Evolutionary conservation across 805 yeast species (phyloP), one percentile per base, ranked within the genome.

Genomic region (Candida oleophila): DNA sequence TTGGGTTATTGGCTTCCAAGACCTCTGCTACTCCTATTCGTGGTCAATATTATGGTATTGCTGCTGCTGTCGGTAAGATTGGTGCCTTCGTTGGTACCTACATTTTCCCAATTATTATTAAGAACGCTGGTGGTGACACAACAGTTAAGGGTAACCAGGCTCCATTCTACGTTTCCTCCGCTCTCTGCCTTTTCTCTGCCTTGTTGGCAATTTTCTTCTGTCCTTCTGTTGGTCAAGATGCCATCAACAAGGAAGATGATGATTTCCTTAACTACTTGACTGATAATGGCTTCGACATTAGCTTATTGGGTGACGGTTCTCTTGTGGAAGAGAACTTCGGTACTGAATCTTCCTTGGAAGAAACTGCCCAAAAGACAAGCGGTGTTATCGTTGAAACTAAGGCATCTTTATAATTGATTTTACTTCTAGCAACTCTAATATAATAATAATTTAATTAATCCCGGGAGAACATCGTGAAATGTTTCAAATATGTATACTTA

Each of bases 71-170:
- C 46, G 96, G 96, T 58, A 89, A 89, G 64, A 69, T 87, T 48
- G 96, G 96, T 60, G 96, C 95, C 1, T 88, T 89, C 60, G 85
- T 82, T 30, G 96, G 96, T 45, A 83, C 90, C 38, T 87, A 84
- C 59, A 82, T 84, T 30, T 89, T 89, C 77, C 94, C 96, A 34
- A 76, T 81, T 40, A 82, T 88, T 57, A 81, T 83, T 53, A 68
- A 64, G 41, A 73, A 79, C 52, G 80, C 80, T 43, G 76, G 78
- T 36, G 87, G 87, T 38, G 74, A 74, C 33, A 64, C 60, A 42
- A 64, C 75, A 12, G 67, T 71, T 49, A 57, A 64, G 48, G 94
- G 92, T 53, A 73, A 80, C 58, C 79, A 79, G 61, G 83, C 83
- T 42, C 89, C 94, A 42, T 87, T 87, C 68, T 88, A 82, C 76